Evolutionary conservation across 2,329 filamentous ascomycete species (phyloP).

Genomic region (Sarocladium brachiariae): DNA sequence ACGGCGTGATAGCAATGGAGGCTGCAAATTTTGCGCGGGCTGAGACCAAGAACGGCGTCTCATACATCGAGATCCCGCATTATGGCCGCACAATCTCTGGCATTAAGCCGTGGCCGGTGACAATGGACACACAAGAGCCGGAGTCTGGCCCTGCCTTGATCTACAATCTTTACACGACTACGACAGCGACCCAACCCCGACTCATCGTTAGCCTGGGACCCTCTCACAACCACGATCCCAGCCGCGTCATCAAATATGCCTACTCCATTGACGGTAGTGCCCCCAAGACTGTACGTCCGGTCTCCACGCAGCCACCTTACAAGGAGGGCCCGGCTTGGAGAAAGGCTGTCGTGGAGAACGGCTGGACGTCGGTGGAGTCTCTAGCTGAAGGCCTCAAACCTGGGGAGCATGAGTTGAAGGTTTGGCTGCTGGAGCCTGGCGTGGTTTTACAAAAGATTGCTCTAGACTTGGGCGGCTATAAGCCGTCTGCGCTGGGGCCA

Average conservation of each 20-base stretch:
- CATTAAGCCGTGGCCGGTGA: conserved; percentile 17
- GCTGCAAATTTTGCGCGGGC: conserved; percentile 18
- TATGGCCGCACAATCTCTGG: conserved; percentile 25
- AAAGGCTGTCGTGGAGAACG: conserved; percentile 20
- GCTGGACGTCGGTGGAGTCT: conserved; percentile 13
- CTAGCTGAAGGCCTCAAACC: background rate
- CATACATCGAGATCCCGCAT: conserved; percentile 20
- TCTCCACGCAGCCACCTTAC: conserved; percentile 20
- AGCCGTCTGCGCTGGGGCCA: background rate
- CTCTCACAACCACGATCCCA: conserved; percentile 23
- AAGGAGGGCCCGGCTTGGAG: conserved; percentile 21
- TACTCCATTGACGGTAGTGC: conserved; percentile 18
- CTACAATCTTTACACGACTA: conserved; percentile 20
- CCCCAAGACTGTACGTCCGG: conserved; percentile 12
- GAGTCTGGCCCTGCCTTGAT: conserved; percentile 15
- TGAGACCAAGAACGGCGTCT: conserved; percentile 13
- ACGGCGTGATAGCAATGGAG: conserved; percentile 18
- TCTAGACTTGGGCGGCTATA: background rate
- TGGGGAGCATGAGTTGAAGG: background rate
- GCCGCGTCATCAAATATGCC: conserved; percentile 19
- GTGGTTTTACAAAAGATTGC: background rate
- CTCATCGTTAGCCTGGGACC: conserved; percentile 22
- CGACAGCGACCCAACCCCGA: conserved; percentile 12
- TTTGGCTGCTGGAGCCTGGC: background rate
- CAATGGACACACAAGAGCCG: conserved; percentile 14